Evolutionary conservation across 2,329 filamentous ascomycete genomes (phyloP).

Genomic region (Beauveria varroae): DNA sequence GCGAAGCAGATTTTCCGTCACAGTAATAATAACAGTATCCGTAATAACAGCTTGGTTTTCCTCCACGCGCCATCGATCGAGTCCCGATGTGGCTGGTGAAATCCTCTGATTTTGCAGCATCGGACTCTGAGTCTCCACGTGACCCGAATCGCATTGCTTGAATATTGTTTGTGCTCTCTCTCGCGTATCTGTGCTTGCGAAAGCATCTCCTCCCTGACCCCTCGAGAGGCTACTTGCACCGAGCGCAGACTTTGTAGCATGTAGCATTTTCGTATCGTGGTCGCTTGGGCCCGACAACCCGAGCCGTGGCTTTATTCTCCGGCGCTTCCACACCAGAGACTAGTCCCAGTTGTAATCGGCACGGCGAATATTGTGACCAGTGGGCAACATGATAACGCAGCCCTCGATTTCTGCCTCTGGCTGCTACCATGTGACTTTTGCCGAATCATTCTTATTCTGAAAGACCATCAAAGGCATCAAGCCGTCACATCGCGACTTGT

Average conservation of each 20-base stretch:
- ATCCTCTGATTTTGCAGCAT: not conserved
- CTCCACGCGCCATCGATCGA: conserved; percentile 4
- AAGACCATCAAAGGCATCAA: not conserved
- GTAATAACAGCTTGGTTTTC: not conserved
- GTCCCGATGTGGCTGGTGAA: not conserved
- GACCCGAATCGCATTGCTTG: too few relatives aligned
- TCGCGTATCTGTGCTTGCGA: too few relatives aligned
- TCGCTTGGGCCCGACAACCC: not conserved
- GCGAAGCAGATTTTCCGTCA: not conserved
- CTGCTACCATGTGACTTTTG: too few relatives aligned
- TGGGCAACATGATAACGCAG: too few relatives aligned
- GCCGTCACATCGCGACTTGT: not conserved
- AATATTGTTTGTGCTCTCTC: too few relatives aligned
- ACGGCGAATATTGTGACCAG: not conserved
- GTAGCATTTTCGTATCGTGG: not conserved
- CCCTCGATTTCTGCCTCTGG: too few relatives aligned
- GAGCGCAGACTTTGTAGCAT: not conserved
- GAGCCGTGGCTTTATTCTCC: conserved; percentile 1
- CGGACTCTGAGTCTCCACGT: too few relatives aligned
- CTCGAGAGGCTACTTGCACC: too few relatives aligned
- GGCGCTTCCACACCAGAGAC: not conserved
- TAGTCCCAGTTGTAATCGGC: not conserved
- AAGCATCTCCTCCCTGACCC: too few relatives aligned
- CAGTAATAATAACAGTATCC: too few relatives aligned
- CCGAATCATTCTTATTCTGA: too few relatives aligned